A percentile compares a stretch with the other conserved stretches of the same genome.
phyloP scores from a whole-genome alignment of 129 eudicot genomes.

The Sambucus nigra region DNA sequence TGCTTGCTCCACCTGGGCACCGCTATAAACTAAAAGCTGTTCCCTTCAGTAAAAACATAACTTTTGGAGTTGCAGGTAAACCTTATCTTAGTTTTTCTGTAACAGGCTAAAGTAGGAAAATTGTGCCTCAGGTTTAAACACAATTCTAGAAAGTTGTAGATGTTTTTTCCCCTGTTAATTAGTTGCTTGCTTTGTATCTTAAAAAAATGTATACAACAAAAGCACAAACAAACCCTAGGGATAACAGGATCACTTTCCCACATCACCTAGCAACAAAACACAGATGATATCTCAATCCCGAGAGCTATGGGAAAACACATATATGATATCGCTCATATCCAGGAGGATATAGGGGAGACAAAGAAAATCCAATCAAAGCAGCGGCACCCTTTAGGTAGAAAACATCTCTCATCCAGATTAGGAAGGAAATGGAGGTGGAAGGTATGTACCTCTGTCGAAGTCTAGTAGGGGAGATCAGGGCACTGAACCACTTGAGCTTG shows the following conservation, averaged over 20 bases:
- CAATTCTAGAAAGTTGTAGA: not conserved
- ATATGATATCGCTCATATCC: no score
- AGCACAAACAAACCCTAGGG: not conserved
- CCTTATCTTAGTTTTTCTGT: not conserved
- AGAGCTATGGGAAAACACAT: no score
- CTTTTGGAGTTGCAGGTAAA: constrained; percentile 86
- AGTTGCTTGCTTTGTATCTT: not conserved
- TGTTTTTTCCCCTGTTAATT: not conserved
- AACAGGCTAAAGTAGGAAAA: constrained; percentile 1
- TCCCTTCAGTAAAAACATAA: constrained; percentile 91
- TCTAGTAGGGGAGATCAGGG: not conserved
- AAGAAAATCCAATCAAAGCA: no score
- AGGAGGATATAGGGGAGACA: no score
- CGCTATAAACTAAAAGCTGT: constrained; percentile 77
- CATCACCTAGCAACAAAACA: no score
- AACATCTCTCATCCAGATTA: no score
- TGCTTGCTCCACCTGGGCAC: constrained; percentile 64
- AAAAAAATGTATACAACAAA: no score
- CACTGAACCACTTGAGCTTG: not conserved
- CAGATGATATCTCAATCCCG: no score
- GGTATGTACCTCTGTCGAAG: no score
- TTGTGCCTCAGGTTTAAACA: not conserved
- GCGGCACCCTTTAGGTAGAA: no score
- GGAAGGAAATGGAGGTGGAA: no score
- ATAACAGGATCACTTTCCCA: no score